Base-by-base conservation (phyloP, 1,139 yeast genomes). In the Saccharomyces hybrid region DNA sequence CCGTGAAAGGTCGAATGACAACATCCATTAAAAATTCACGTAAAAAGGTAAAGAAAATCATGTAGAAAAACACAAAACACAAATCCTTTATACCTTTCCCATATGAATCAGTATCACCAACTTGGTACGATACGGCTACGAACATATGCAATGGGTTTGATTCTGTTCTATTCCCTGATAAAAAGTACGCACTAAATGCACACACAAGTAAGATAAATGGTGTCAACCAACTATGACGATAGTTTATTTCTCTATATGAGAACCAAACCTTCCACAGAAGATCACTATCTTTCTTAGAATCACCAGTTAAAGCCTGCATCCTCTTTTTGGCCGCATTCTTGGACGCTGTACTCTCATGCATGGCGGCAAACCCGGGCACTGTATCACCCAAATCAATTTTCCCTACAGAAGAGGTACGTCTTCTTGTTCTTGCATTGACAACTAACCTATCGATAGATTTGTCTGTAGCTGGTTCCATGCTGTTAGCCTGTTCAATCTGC, bases 21-120 rank as follows among this genome's bases (percentile, higher is more conserved):
- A 82, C 77, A 67, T 91, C 91, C 98, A 93, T 91, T 63, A 83
- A 70, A 68, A 93, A 91, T 71, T 93, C 99, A 64, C 99, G 82
- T 62, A 84, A 77, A 68, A 93, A 93, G 0, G 97, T 88, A 78
- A 93, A 91, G 63, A 90, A 85, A 49, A 93, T 72, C 76, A 93
- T 88, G 72, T 88, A 86, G 69, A 81, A 90, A 42, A 77, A 77
- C 24, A 91, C 89, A 75, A 91, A 93, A 47, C 78, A 79, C 60
- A 90, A 80, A 71, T 93, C 99, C 63, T 85, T 83, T 50, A 70
- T 76, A 56, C 99, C 99, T 71, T 95, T 93, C 46, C 88, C 97
- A 68, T 91, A 93, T 65, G 73, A 53, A 54, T 62, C 72, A 57
- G 67, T 62, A 44, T 67, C 71, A 3, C 68, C 73, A 48, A 86